A percentile compares a stretch with the other conserved stretches of the same genome.
Evolutionary conservation across 2,329 filamentous ascomycete species (phyloP).

Genomic region (Dryadomyces sulphureus): DNA sequence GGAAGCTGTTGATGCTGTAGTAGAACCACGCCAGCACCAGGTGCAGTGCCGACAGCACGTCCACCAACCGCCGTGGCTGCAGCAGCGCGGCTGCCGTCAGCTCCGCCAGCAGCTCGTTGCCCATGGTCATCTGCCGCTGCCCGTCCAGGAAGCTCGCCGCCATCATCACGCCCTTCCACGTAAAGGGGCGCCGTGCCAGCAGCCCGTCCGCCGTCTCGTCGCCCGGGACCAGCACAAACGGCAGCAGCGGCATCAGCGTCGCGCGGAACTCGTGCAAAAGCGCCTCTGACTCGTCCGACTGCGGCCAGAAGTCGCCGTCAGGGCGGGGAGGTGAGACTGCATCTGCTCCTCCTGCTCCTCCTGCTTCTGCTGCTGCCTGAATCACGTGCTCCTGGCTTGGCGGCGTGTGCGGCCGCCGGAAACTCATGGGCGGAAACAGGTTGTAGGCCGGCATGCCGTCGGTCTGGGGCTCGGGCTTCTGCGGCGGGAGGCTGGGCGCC

Average conservation of each 20-base stretch:
- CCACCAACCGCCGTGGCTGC: conserved; percentile 27
- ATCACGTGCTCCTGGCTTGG: neutral
- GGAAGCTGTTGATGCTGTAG: conserved; percentile 31
- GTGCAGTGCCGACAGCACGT: conserved; percentile 31
- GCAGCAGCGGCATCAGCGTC: conserved; percentile 22
- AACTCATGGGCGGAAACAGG: neutral
- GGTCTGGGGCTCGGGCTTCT: neutral
- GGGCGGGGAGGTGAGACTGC: neutral
- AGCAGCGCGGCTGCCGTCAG: conserved; percentile 24
- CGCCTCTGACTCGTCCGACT: conserved; percentile 23
- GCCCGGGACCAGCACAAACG: conserved; percentile 28
- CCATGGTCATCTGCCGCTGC: conserved; percentile 26
- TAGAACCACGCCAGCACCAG: conserved; percentile 32
- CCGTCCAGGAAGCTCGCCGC: conserved; percentile 26
- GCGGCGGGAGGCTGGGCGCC: too few relatives aligned
- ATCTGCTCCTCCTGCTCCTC: too few relatives aligned
- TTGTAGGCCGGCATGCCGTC: neutral
- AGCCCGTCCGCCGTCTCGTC: conserved; percentile 22
- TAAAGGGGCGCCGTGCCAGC: conserved; percentile 23
- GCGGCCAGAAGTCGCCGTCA: conserved; percentile 23
- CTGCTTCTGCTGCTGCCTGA: neutral
- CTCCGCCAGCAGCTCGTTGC: conserved; percentile 27
- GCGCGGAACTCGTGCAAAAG: conserved; percentile 23
- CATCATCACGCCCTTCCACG: conserved; percentile 37
- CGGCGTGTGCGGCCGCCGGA: neutral